Conservation (phyloP, 1,284 basidiomycete genomes). For the Heterobasidion occidentale region DNA sequence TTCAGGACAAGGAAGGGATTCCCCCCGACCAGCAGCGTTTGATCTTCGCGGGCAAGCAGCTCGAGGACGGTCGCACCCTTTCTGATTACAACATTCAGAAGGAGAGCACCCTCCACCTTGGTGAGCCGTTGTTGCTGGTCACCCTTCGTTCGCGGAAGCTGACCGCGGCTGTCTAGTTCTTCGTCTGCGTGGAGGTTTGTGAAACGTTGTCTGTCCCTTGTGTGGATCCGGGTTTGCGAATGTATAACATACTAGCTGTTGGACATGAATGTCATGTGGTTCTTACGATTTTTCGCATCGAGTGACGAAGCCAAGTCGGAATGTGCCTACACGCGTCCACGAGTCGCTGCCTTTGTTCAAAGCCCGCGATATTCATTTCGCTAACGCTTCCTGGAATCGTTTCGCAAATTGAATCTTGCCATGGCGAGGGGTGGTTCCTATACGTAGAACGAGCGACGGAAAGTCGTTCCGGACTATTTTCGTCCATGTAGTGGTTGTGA, state of each 20-base stretch:
- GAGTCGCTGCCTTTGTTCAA: too few species aligned
- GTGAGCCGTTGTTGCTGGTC: not conserved
- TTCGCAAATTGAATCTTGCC: too few species aligned
- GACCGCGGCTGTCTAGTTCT: not conserved
- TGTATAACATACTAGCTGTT: not conserved
- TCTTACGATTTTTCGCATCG: not conserved
- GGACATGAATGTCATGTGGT: not conserved
- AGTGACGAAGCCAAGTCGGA: too few species aligned
- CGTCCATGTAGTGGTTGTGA: not conserved
- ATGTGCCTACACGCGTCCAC: too few species aligned
- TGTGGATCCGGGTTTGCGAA: not conserved
- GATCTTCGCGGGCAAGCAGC: constrained; percentile 97
- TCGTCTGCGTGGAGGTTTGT: not conserved
- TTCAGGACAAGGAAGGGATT: constrained; percentile 94
- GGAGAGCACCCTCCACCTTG: constrained; percentile 93
- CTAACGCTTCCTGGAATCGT: too few species aligned
- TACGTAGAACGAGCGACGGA: too few species aligned
- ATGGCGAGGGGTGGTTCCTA: too few species aligned
- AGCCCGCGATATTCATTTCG: too few species aligned
- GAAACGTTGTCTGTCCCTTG: not conserved
- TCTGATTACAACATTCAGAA: constrained; percentile 95
- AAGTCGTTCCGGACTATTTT: not conserved
- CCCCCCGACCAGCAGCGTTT: constrained; percentile 95
- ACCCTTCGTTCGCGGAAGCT: not conserved
- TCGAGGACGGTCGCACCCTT: constrained; percentile 89